Conservation (phyloP, 2,329 filamentous ascomycete species). For the Cladophialophora yegresii region DNA sequence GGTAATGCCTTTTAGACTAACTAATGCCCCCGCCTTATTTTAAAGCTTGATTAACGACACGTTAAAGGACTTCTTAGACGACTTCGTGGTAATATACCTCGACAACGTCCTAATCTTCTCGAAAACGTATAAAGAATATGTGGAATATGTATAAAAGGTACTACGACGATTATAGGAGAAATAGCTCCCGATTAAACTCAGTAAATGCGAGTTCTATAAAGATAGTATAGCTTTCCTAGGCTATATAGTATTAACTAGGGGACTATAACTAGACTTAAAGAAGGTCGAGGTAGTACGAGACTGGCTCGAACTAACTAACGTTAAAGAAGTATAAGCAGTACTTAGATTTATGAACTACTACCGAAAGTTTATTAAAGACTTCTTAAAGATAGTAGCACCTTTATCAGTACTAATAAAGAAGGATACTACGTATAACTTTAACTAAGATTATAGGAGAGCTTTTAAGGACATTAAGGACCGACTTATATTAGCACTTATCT, state of each 20-base stretch:
- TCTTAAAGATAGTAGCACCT: not conserved
- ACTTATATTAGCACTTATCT: conserved; percentile 7
- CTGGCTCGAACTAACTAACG: not conserved
- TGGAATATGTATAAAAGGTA: too few relatives aligned
- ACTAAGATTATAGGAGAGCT: conserved; percentile 13
- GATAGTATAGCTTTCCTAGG: not conserved
- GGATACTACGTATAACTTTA: not conserved
- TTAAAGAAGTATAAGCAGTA: conserved; percentile 1
- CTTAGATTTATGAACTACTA: conserved; percentile 1
- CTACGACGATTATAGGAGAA: not conserved
- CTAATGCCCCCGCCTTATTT: too few relatives aligned
- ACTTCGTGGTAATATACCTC: too few relatives aligned
- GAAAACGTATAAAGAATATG: too few relatives aligned
- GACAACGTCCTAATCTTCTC: too few relatives aligned
- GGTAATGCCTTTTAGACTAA: too few relatives aligned
- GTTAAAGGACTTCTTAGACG: too few relatives aligned
- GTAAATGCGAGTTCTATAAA: conserved; percentile 3
- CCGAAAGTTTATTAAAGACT: conserved; percentile 3
- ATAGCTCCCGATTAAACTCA: not conserved
- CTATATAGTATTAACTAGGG: not conserved
- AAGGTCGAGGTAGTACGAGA: not conserved
- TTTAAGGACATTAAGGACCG: conserved; percentile 8
- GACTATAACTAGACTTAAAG: not conserved
- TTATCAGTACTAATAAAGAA: conserved; percentile 2
- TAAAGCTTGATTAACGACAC: too few relatives aligned